Conservation (phyloP, 2,329 filamentous ascomycete genomes). For the Trichoderma polysporum region DNA sequence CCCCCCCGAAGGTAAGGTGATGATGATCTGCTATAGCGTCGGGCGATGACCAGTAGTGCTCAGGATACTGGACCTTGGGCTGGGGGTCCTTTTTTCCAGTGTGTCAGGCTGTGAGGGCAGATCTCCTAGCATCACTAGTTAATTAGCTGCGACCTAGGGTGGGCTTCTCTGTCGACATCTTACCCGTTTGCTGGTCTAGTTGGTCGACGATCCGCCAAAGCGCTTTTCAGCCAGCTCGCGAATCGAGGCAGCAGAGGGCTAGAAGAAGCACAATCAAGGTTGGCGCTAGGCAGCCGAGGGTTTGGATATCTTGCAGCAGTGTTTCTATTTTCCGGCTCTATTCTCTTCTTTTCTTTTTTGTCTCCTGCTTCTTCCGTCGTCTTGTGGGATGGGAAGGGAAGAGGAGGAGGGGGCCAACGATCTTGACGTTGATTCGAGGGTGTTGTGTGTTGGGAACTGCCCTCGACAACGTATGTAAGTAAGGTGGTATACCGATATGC, state of each 20-base stretch:
- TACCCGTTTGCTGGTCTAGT: not conserved
- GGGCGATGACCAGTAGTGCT: constrained; percentile 20
- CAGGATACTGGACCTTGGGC: not conserved
- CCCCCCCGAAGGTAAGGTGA: constrained; percentile 18
- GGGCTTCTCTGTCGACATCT: not conserved
- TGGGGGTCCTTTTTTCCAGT: not conserved
- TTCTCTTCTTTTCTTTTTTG: not conserved
- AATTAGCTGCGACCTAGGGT: not conserved
- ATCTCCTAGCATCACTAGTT: constrained; percentile 1
- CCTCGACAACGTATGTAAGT: not conserved
- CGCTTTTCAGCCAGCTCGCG: constrained; percentile 8
- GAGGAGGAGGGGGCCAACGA: not conserved
- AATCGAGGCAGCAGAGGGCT: constrained; percentile 12
- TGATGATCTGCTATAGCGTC: constrained; percentile 23
- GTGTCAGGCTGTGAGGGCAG: constrained; percentile 14
- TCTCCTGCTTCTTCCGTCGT: not conserved
- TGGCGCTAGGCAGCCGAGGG: not conserved
- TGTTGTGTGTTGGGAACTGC: not conserved
- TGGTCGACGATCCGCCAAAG: not conserved
- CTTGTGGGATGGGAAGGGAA: not conserved
- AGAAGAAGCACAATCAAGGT: constrained; percentile 6
- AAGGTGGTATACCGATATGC: not conserved
- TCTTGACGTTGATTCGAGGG: not conserved
- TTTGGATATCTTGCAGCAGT: not conserved
- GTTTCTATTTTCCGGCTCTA: not conserved